A percentile compares a stretch with the other conserved stretches of the same genome.
phyloP scores from a whole-genome alignment of 108 stramenopile genomes.

The Fragilaria crotonensis region DNA sequence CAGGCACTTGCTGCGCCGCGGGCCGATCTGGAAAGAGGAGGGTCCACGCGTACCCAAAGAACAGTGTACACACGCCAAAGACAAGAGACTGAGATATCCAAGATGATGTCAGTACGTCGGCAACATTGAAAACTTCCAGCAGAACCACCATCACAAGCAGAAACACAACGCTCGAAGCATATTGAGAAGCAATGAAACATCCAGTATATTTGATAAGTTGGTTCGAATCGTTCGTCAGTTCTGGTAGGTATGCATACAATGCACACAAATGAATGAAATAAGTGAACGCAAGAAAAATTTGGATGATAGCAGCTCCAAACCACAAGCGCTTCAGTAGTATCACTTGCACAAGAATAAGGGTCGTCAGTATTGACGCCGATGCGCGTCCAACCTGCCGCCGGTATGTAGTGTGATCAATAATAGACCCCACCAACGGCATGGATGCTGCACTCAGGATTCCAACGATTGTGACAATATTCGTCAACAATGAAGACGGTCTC shows the following conservation, averaged over 20 bases:
- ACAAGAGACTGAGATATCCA: not conserved
- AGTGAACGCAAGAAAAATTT: not conserved
- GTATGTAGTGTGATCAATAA: conserved; percentile 42
- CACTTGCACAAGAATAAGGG: conserved; percentile 14
- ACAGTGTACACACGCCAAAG: conserved; percentile 1
- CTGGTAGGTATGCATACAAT: conserved; percentile 3
- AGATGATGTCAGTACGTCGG: not conserved
- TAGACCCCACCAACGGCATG: conserved; percentile 40
- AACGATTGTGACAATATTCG: conserved; percentile 18
- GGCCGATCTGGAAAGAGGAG: conserved; percentile 35
- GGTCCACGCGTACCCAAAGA: conserved; percentile 13
- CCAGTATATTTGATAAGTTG: conserved; percentile 7
- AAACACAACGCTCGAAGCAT: not conserved
- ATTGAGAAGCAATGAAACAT: not conserved
- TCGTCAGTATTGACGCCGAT: conserved; percentile 14
- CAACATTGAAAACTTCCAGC: not conserved
- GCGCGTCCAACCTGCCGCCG: conserved; percentile 29
- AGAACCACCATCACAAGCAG: not conserved
- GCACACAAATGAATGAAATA: not conserved
- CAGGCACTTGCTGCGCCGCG: conserved; percentile 25
- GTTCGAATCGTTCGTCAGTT: not conserved
- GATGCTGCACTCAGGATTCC: conserved; percentile 23
- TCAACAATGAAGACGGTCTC: conserved; percentile 24
- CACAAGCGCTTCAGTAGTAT: conserved; percentile 17
- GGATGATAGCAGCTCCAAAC: conserved; percentile 25